Evolutionary conservation across 441 rosid genomes (phyloP), one percentile per base, ranked within the genome.

Genomic region (Erodium trifolium): DNA sequence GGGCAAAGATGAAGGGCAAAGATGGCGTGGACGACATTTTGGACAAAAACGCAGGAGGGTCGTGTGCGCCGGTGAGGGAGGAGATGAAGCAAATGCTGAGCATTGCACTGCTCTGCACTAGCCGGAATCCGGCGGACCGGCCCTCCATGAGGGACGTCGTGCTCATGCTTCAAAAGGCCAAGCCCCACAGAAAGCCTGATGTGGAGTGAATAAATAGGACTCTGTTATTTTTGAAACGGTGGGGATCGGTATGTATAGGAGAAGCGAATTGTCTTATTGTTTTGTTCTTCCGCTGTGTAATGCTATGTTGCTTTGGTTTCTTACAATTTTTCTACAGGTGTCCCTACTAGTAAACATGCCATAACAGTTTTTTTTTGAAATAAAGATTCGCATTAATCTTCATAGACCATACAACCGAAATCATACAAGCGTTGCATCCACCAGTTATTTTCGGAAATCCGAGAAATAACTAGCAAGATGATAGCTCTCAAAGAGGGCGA

Each of bases 131-230:
- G 29, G 86, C 82, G 0, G 97, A 91, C 62, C 83, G 99, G 53
- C 99, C 99, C 1, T 85, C 93, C 0, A 93, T 93, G 99, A 88
- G 99, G 81, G 99, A 93, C 55, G 99, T 89, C 5, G 83, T 93
- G 80, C 19, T 87, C 81, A 91, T 93, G 91, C 81, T 93, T 45
- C 95, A 91, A 73, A 96, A 82, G 82, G 95, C 94, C 2, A 86
- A 87, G 81, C 99, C 97, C 1, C 83, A 87, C 78, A 78, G 99
- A 82, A 91, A 87, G 85, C 73, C 84, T 67, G 76, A 71, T n/a
- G 75, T 76, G 68, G 89, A 81, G 71, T 83, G 88, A 23, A 23
- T 23, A 23, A 23, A 23, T 23, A 23, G 1, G 5, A 3, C 37
- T 34, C 37, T 34, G 0, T 34, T 34, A 34, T 59, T 72, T 73